These are phyloP conservation scores for Kodamaea anthophila DNA, from an alignment of 1,139 yeast genomes.

Conservation along the genomic window DNA sequence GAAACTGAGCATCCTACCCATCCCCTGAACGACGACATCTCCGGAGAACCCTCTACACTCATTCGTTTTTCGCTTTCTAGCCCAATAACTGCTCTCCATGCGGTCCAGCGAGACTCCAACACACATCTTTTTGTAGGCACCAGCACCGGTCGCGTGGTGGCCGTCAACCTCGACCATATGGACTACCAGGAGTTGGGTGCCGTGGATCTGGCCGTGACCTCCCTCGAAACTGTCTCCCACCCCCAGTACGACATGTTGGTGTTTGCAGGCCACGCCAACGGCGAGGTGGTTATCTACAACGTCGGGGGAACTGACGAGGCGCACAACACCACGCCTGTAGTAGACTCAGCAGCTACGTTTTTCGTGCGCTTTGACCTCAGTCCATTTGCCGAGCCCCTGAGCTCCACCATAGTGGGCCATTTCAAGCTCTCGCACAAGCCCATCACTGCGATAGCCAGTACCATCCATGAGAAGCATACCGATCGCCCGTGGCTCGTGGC, in stretches of 20 bases:
- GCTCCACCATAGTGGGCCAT: constrained; percentile 38
- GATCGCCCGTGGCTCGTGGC: constrained; percentile 44
- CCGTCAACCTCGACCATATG: constrained; percentile 25
- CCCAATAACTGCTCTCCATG: no score
- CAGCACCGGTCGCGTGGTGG: constrained; percentile 29
- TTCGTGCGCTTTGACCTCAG: constrained; percentile 37
- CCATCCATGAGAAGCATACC: constrained; percentile 19
- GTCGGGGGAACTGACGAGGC: constrained; percentile 18
- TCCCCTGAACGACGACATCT: no score
- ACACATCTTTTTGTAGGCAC: no score
- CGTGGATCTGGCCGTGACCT: constrained; percentile 24
- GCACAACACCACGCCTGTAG: constrained; percentile 12
- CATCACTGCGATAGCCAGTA: constrained; percentile 33
- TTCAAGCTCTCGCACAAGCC: constrained; percentile 57
- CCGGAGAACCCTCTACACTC: constrained; percentile 32
- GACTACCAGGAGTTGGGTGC: no score
- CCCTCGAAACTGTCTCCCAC: constrained; percentile 28
- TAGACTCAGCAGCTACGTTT: constrained; percentile 32
- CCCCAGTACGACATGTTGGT: constrained; percentile 27
- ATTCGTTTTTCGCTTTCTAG: no score
- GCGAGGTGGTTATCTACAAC: constrained; percentile 30
- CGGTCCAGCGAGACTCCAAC: no score
- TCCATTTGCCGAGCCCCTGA: constrained; percentile 14
- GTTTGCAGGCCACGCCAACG: constrained; percentile 36
- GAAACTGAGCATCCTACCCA: no score